Base-by-base conservation (phyloP, 139 green algal genomes). In the Micractinium sp. region DNA sequence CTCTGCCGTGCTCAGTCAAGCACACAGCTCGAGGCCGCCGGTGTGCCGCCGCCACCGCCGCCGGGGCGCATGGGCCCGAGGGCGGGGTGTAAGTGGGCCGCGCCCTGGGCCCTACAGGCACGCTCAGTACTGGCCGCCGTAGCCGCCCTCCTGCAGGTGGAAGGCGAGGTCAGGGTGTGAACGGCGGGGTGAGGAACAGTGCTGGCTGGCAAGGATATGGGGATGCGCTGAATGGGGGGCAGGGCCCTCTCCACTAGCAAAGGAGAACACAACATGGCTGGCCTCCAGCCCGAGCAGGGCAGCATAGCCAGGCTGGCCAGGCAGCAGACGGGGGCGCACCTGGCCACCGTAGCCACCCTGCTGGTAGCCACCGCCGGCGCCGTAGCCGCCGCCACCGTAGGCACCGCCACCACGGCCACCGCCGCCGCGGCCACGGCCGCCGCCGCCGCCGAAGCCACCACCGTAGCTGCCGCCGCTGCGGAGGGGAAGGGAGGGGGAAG, bases 341-440 rank as follows among this genome's bases (percentile, higher is more conserved):
- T 87, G 63, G 82, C 82, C 82, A 27, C 82, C 82, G 63, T 87
- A 78, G 82, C 82, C 82, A 66, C 82, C 82, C 35, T 78, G 35
- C 56, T 61, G 25, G 82, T 87, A 87, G 82, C 80, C 80, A 29
- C 80, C 91, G 41, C 82, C 20, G 63, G 20, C 85, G 56, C 86
- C 84, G 27, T 85, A 84, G 77, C 87, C 83, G 71, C 87, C 89
- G 39, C 90, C 67, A 73, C 63, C 71, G 53, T 87, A 87, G 74
- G 86, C 89, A 60, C 90, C 89, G 39, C 90, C 91, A 63, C 81
- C 91, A 53, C 90, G 15, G 74, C 73, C 89, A 39, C 85, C 23
- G 36, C 86, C 61, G 71, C 91, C 85, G 53, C 82, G 36, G 53
- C 77, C 35, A 61, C 83, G 66, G 53, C 77, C 82, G 63, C 76